Base-by-base conservation (phyloP, 192 early-diverging fungal species). In the Coemansia sp. region DNA sequence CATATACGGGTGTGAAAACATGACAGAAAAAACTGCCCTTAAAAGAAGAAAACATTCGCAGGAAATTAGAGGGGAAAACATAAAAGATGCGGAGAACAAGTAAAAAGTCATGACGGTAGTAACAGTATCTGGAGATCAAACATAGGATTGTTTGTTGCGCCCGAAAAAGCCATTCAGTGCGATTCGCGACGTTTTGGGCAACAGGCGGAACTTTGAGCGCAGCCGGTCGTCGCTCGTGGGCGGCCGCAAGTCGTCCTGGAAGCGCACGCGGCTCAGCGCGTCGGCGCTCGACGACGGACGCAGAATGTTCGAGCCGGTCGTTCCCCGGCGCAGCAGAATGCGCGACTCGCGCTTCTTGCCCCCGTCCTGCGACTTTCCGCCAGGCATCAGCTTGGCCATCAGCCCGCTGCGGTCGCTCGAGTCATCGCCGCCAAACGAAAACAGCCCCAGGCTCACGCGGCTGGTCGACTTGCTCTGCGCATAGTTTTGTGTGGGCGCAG, bases 121-220 rank as follows among this genome's bases (percentile, higher is more conserved):
- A 56, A 28, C 10, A 25, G 17, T 55, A 28, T 25, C 25, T 48
- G 57, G 59, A 48, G 22, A 19, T 53, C 26, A 53, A 53, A 53
- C 20, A 50, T 17, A 47, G 52, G 65, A 23, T 46, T 60, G 63
- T 57, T 62, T 72, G 64, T 73, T 66, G 57, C 66, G 52, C 23
- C 67, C 64, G 64, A 79, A 79, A 7, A 79, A 63, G 40, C 69
- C 65, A 26, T 61, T 66, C 4, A 79, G 60, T 22, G 66, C 50
- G 15, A 76, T 72, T 1, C 68, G 64, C 51, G 78, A 71, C 10
- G 71, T 44, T 47, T 61, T 74, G 17, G 71, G 72, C 26, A 81
- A 17, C 58, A 81, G 50, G 12, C 78, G 42, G 26, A 73, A 53
- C 62, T 66, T 61, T 4, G 57, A 58, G 11, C 38, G 37, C 47